These are phyloP conservation scores for Arachis hypogaea DNA, from an alignment of 306 rosid species.

Conservation along the genomic window DNA sequence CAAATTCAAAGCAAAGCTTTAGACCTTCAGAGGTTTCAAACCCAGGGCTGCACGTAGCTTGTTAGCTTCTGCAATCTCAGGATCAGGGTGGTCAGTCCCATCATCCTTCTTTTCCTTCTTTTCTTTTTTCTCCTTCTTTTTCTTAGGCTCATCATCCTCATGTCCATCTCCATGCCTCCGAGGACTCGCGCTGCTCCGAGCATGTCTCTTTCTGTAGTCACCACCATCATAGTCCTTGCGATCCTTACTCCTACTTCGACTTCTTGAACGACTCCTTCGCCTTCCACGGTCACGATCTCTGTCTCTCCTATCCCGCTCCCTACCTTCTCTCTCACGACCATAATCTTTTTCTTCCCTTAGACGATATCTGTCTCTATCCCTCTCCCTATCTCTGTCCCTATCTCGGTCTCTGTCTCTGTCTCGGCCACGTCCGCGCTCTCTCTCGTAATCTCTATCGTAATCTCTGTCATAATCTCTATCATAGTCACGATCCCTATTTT, in stretches of 20 bases:
- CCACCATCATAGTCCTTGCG: constrained; percentile 72
- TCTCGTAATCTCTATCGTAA: constrained; percentile 72
- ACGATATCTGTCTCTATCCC: constrained; percentile 67
- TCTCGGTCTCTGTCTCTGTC: constrained; percentile 64
- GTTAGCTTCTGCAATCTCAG: constrained; percentile 86
- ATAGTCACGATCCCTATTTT: constrained; percentile 83
- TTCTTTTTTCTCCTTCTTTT: constrained; percentile 74
- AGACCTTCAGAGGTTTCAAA: constrained; percentile 72
- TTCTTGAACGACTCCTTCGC: constrained; percentile 84
- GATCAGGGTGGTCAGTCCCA: constrained; percentile 88
- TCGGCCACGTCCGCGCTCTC: constrained; percentile 79
- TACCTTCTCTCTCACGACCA: constrained; percentile 74
- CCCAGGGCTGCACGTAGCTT: constrained; percentile 80
- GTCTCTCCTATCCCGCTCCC: constrained; percentile 93
- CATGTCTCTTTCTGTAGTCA: constrained; percentile 78
- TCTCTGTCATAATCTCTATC: constrained; percentile 53
- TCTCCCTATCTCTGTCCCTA: constrained; percentile 54
- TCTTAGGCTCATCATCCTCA: constrained; percentile 79
- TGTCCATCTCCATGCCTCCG: constrained; percentile 71
- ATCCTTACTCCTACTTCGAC: constrained; percentile 88
- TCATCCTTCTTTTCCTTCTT: constrained; percentile 76
- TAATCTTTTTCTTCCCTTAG: constrained; percentile 70
- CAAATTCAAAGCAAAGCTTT: neutral
- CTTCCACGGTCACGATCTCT: constrained; percentile 94
- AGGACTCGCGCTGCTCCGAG: constrained; percentile 68